Evolutionary conservation across 2,329 filamentous ascomycete species (phyloP), one percentile per base, ranked within the genome.

Genomic region (Xylariaceae sp.): DNA sequence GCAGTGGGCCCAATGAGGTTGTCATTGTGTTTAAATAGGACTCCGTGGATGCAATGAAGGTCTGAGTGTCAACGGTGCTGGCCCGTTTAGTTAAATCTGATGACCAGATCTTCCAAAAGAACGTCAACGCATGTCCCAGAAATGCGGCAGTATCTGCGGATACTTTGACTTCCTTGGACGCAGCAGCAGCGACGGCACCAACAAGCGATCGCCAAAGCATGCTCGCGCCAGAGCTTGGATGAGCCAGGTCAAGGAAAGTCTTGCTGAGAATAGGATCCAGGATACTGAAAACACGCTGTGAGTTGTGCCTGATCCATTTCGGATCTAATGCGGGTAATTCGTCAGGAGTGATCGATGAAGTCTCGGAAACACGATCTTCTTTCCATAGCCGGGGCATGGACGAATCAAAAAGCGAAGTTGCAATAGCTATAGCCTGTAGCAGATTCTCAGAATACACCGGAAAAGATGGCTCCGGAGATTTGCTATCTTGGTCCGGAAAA

Each of bases 141-240:
- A 90, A 91, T 46, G 81, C 78, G 56, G 87, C 86, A 1, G 89
- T 87, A 47, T 97, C 91, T 11, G 78, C 77, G 0, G 89, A 89
- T 6, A 90, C 83, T 54, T 91, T 95, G 53, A 98, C 85, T 63
- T 98, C 93, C 64, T 95, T 95, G 32, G 74, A 76, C 18, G 83
- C 83, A 30, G 86, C 85, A 37, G 77, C 75, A 2, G 81, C 76
- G 19, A 89, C 69, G 1, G 83, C 78, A 3, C 70, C 66, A 33
- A 87, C 70, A 11, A 89, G 68, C 1, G 75, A 69, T 19, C 68
- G 62, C 83, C 83, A 87, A 29, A 87, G 69, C 7, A 65, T 68
- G 37, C 64, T 69, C 1, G 68, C 59, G 9, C 64, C 52, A 48
- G 78, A 86, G 15, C 75, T 74, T 2, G 76, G 71, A 37, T 79